Base-by-base conservation (phyloP, 2,329 filamentous ascomycete species). In the Penicillium digitatum region DNA sequence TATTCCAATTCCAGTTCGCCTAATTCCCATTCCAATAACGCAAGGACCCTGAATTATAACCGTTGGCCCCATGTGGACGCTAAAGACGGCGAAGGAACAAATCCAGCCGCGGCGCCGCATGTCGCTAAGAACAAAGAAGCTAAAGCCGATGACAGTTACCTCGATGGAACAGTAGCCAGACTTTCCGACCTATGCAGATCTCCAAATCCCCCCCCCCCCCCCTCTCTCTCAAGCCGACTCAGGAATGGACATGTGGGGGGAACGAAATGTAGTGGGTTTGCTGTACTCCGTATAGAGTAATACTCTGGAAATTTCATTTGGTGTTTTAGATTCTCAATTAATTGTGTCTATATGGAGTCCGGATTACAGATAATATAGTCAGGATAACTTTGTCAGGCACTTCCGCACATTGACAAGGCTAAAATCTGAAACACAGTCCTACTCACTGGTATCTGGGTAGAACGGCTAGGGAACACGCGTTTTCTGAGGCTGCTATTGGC, bases 391-490 rank as follows among this genome's bases (percentile, higher is more conserved):
- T 31, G 18, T 16, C 58, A 58, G 60, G 32, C 22, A 52, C 24
- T 57, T 57, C 58, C 60, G 60, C 54, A 53, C 45, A 39, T 59
- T 62, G 57, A 43, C 52, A 46, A 52, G 53, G 48, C 48, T 47
- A 38, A 55, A 59, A 57, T 59, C 59, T 63, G 61, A 63, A 63
- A 63, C 61, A 55, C 45, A 26, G 48, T 56, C 47, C 55, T 40
- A 47, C 52, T 53, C 54, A 52, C 56, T n/a, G 35, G 47, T 56
- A 52, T 51, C 40, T 44, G 24, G 38, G 48, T 52, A n/a, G 44
- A 55, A 53, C 53, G 57, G 57, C 44, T 54, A 57, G 27, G 34
- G 61, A 59, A 65, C 62, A 64, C 62, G 62, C 62, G 62, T 64
- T 64, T 57, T 42, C 60, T 54, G 58, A 65, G 55, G 54, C 59